phyloP scores from a whole-genome alignment of 2,329 filamentous ascomycete species.

The Arthrinium puccinioides region DNA sequence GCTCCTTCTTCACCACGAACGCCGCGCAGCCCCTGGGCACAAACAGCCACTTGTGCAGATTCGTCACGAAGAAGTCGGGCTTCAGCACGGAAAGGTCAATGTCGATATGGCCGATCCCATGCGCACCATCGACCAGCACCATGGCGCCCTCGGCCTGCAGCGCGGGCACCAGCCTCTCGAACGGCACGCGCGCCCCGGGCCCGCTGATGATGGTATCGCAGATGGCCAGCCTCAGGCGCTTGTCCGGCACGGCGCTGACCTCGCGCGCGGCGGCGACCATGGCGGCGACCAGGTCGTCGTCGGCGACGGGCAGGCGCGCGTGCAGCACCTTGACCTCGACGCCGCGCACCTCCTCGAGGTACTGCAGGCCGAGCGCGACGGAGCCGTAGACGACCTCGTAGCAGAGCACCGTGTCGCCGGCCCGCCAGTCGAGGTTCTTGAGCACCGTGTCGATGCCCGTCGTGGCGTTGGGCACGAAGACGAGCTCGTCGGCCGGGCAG shows the following conservation, averaged over 20 bases:
- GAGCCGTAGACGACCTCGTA: constrained; percentile 58
- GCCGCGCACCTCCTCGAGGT: constrained; percentile 40
- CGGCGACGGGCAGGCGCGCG: constrained; percentile 44
- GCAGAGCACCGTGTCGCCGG: constrained; percentile 53
- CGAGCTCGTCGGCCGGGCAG: constrained; percentile 22
- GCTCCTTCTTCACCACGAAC: constrained; percentile 51
- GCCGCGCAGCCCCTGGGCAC: constrained; percentile 57
- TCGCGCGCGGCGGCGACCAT: constrained; percentile 41
- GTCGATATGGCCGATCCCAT: constrained; percentile 56
- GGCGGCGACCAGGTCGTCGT: constrained; percentile 42
- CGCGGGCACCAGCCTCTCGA: constrained; percentile 46
- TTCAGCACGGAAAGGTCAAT: constrained; percentile 48
- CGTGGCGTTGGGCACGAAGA: constrained; percentile 60
- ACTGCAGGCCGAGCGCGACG: constrained; percentile 50
- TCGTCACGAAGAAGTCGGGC: constrained; percentile 61
- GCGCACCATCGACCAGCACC: constrained; percentile 58
- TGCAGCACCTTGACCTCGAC: constrained; percentile 33
- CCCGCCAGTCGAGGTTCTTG: constrained; percentile 46
- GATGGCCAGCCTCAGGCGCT: constrained; percentile 49
- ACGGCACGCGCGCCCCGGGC: constrained; percentile 58
- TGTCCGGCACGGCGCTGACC: constrained; percentile 13
- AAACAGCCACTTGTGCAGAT: constrained; percentile 64
- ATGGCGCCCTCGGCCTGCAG: constrained; percentile 50
- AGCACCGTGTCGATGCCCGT: constrained; percentile 57
- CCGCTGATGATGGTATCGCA: constrained; percentile 60